Evolutionary conservation across 345 rosid genomes (phyloP), one percentile per base, ranked within the genome.

Genomic region (Euclidium syriacum): DNA sequence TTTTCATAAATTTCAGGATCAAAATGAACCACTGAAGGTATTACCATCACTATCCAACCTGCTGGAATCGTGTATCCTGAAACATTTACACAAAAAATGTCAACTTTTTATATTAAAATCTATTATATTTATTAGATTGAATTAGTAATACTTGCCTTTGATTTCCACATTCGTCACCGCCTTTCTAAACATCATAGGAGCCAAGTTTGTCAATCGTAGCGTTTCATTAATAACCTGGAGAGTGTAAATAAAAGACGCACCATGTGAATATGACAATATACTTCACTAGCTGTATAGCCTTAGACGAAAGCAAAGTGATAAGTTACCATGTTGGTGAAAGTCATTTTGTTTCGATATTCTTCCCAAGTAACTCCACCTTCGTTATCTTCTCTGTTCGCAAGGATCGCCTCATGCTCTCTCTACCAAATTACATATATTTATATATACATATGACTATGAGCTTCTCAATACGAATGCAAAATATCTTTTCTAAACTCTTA

Each of bases 141-240:
- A 24, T 2, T 7, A 40, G 2, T 10, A n/a, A 3, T 6, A 61
- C 70, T 44, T 58, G 6, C 71, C 71, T 6, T 63, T 73, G 29
- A 78, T 53, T 38, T 80, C 43, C 5, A 78, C 65, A 44, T 80
- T 81, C 22, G 48, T 34, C 5, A 52, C 15, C 0, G 55, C 81
- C 54, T 75, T 83, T 17, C 88, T 65, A 20, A 76, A 64, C 30
- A 76, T 38, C 35, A 52, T 60, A 10, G 79, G 78, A 12, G 64
- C 70, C 6, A 75, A 12, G 41, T 79, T 79, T 65, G 73, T 41
- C 17, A 84, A 30, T 17, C 81, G 73, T 3, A 78, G 55, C 2
- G 74, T 50, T 72, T 84, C 84, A 61, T 85, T 77, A 18, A 85
- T 72, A 17, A 77, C 80, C 84, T 77, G 60, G 14, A 24, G 18